Evolutionary conservation across 192 early-diverging fungal species (phyloP), one percentile per base, ranked within the genome.

Genomic region (Thoreauomyces humboldtii): DNA sequence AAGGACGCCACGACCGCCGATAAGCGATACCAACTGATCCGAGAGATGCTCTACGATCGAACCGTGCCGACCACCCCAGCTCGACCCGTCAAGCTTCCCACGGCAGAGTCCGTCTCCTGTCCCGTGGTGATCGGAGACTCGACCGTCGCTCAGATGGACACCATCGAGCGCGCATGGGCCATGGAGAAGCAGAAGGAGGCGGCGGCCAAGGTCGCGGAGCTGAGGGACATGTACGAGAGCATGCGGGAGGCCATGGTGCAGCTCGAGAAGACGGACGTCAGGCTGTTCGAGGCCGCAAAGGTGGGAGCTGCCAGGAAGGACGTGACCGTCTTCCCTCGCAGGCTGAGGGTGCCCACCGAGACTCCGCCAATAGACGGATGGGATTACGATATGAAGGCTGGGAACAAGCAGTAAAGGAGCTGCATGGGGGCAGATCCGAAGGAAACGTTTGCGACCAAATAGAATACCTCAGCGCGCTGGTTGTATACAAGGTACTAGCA

Each of bases 161-260:
- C 59, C 1, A 71, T 77, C 14, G 77, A 78, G 57, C 69, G 77
- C 5, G 65, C 67, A 46, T 78, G 77, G 77, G 55, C 63, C 21
- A 17, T 73, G 14, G 51, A 46, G 36, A 75, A 72, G 68, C 35
- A 62, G 47, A 47, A 53, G 48, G 80, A 82, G 59, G 74, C 72
- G 1, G 56, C 45, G 17, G 52, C 58, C 27, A 63, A 61, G 48
- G 69, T 73, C 21, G 61, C 44, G 32, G 63, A 70, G 15, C 21
- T 82, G 43, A 55, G 66, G 24, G 44, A 31, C 5, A 74, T 73
- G 61, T 82, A 78, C 54, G 34, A 50, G 25, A 47, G 58, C 22
- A 78, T 82, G 72, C 69, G 74, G 28, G 25, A 32, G 44, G 80
- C 80, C 19, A 82, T 78, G 73, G 74, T 74, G 61, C 71, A 76